These are phyloP conservation scores for Wallemia mellicola DNA, from an alignment of 1,284 basidiomycete species.

Conservation along the genomic window DNA sequence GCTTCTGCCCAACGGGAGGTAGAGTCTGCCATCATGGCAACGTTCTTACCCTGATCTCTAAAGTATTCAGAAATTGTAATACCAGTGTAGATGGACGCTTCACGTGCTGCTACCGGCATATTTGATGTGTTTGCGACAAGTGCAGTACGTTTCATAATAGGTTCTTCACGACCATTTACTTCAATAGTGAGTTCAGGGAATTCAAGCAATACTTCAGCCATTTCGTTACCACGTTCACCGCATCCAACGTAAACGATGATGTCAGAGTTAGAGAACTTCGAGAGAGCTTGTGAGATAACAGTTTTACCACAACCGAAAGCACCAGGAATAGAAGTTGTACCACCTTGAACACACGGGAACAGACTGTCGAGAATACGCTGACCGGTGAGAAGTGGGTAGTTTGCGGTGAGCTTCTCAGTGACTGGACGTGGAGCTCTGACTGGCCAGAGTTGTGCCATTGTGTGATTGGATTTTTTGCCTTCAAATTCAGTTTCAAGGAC, in stretches of 20 bases:
- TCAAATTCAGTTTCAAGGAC: constrained; percentile 95
- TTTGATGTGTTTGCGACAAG: constrained; percentile 98
- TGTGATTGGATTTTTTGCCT: constrained; percentile 73
- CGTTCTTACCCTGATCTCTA: constrained; percentile 92
- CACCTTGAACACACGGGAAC: constrained; percentile 97
- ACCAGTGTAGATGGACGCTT: constrained; percentile 98
- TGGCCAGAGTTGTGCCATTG: constrained; percentile 95
- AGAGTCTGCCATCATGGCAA: constrained; percentile 99
- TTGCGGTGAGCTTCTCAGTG: constrained; percentile 72
- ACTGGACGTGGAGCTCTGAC: constrained; percentile 91
- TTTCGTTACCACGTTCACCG: constrained; percentile 78
- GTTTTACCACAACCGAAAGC: constrained; percentile 97
- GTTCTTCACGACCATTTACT: constrained; percentile 62
- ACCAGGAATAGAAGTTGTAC: constrained; percentile 94
- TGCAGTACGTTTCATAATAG: constrained; percentile 99
- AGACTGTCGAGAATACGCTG: constrained; percentile 91
- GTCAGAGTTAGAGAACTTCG: constrained; percentile 98
- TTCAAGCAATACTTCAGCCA: constrained; percentile 87
- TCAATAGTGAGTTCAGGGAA: constrained; percentile 90
- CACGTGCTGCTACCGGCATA: constrained; percentile 98
- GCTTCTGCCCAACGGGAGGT: constrained; percentile 99
- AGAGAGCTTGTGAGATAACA: constrained; percentile 76
- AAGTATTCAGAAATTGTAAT: constrained; percentile 99
- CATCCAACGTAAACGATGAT: constrained; percentile 98
- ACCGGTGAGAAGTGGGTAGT: constrained; percentile 76